Conservation (phyloP, 176 grass and related monocot species). For the Ensete ventricosum region DNA sequence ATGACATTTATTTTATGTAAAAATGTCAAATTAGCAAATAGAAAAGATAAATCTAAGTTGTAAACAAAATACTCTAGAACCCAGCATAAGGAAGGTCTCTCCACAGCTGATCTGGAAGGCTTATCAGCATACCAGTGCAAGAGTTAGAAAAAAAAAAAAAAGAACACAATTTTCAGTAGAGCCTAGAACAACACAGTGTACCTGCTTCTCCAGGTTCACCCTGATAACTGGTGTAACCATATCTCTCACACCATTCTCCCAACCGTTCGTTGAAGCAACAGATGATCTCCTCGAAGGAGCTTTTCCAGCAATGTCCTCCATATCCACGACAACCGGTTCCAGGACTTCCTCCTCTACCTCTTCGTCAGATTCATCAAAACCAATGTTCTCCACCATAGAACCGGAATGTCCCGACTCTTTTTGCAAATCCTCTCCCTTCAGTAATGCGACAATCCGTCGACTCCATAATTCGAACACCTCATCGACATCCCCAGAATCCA, state of each 20-base stretch:
- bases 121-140: background rate
- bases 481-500: slow-evolving; percentile 57
- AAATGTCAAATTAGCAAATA: background rate
- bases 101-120: background rate
- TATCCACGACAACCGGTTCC: slow-evolving; percentile 42
- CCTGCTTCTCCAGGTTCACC: slow-evolving; percentile 85
- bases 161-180: background rate
- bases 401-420: slow-evolving; percentile 10
- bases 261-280: slow-evolving; percentile 21
- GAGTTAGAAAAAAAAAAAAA: background rate
- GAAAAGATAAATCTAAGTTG: background rate
- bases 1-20: background rate
- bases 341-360: slow-evolving; percentile 19
- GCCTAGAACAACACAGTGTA: slow-evolving; percentile 14
- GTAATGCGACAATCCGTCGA: slow-evolving; percentile 36
- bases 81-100: background rate
- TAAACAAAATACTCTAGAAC: background rate
- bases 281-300: slow-evolving; percentile 34
- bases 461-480: slow-evolving; percentile 54
- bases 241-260: slow-evolving; percentile 44
- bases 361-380: slow-evolving; percentile 23
- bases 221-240: slow-evolving; percentile 93
- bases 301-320: slow-evolving; percentile 96
- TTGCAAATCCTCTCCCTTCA: slow-evolving; percentile 46
- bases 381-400: slow-evolving; percentile 18